A percentile compares a stretch with the other conserved stretches of the same genome.
These are phyloP conservation scores for Russula earlei DNA, from an alignment of 768 basidiomycete genomes.

Conservation along the genomic window DNA sequence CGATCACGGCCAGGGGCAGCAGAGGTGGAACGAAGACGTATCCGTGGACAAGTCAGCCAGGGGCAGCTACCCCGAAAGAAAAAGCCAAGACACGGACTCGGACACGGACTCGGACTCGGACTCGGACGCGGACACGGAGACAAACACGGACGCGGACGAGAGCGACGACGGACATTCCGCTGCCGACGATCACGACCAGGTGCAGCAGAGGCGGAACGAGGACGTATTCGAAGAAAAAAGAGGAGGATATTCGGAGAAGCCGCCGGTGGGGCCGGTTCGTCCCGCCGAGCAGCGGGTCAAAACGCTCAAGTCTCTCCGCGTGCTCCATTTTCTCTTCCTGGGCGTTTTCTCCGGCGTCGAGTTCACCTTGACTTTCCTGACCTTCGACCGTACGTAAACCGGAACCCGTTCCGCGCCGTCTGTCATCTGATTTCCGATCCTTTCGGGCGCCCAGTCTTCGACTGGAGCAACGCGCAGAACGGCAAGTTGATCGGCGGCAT, in stretches of 20 bases:
- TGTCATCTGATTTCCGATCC: not conserved
- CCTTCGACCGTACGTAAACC: slow-evolving; percentile 63
- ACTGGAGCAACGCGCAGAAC: slow-evolving; percentile 85
- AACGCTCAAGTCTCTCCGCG: slow-evolving; percentile 49
- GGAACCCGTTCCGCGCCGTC: no score
- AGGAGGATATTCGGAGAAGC: not conserved
- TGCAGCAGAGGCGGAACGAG: not conserved
- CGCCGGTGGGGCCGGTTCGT: slow-evolving; percentile 11
- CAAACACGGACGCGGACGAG: no score
- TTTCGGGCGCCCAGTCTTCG: slow-evolving; percentile 78
- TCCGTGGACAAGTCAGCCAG: no score
- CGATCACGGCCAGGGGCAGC: not conserved
- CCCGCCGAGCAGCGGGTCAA: slow-evolving; percentile 41
- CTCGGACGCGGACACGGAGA: no score
- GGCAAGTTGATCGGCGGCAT: slow-evolving; percentile 79
- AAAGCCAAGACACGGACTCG: no score
- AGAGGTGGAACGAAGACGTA: no score
- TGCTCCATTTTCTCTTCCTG: slow-evolving; percentile 77
- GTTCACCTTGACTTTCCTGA: slow-evolving; percentile 93
- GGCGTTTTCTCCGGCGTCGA: slow-evolving; percentile 91
- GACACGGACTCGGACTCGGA: no score
- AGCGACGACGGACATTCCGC: no score
- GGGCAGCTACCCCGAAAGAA: no score
- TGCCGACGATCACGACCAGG: no score
- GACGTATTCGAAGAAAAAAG: no score